phyloP scores from a whole-genome alignment of 1,284 basidiomycete species.

The Neonothopanus nambi region DNA sequence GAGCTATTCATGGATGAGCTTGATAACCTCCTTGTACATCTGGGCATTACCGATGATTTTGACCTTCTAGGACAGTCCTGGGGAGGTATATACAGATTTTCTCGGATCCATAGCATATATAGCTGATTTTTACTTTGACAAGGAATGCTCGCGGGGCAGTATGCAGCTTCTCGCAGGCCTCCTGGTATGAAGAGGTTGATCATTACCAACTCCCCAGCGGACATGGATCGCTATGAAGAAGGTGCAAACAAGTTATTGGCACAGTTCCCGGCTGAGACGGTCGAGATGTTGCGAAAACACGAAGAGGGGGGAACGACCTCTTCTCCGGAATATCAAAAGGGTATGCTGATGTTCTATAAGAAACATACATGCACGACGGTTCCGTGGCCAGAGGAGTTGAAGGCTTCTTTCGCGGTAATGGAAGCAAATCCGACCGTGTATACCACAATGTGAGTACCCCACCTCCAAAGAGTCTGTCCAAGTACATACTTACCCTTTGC shows the following conservation, averaged over 20 bases:
- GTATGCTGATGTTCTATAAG: constrained; percentile 43
- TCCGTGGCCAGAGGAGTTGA: no score
- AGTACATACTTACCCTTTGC: no score
- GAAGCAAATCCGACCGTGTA: no score
- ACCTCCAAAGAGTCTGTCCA: no score
- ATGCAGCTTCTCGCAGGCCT: constrained; percentile 31
- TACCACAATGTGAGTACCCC: no score
- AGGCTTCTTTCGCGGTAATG: no score
- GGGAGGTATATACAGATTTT: no score
- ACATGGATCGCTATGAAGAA: constrained; percentile 38
- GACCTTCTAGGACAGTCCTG: constrained; percentile 50
- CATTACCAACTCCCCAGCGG: constrained; percentile 39
- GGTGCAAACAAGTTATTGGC: constrained; percentile 32
- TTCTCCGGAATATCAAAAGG: constrained; percentile 44
- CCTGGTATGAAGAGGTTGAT: constrained; percentile 42
- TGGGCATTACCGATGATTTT: constrained; percentile 40
- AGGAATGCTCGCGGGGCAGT: constrained; percentile 33
- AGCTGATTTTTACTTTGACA: no score
- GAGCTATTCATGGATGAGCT: constrained; percentile 49
- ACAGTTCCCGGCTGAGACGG: constrained; percentile 42
- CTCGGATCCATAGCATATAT: no score
- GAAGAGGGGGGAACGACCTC: constrained; percentile 48
- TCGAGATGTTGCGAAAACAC: constrained; percentile 44
- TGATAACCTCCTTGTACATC: constrained; percentile 39
- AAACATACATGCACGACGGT: constrained; percentile 43